Base-by-base conservation (phyloP, 768 basidiomycete species). In the Phanerodontia chrysosporium region DNA sequence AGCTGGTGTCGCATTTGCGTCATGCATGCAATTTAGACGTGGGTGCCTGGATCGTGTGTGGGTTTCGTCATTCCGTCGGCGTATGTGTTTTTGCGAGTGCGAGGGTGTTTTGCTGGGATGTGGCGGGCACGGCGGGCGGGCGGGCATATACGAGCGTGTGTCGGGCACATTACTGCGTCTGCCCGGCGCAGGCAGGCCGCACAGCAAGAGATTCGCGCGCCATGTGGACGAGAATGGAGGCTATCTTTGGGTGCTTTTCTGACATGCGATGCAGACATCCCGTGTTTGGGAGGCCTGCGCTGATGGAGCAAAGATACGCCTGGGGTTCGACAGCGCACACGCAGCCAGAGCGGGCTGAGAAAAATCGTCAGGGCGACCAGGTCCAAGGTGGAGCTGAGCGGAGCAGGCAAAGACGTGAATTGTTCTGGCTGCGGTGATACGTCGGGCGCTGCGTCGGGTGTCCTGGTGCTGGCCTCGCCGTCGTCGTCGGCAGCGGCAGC, bases 301-400 rank as follows among this genome's bases (percentile, higher is more conserved):
- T 35, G 29, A 5, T 6, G 51, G 51, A 35, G 28, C 51, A 53
- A 42, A 35, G 52, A 53, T 39, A 25, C 22, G 24, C 52, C 32
- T 39, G 25, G 21, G 35, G 52, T 52, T 18, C 28, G 52, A 21
- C n/a, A 6, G 14, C 35, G 51, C 1, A 22, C 30, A 39, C 52
- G 27, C 13, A 1, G 39, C 10, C 10, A 22, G 32, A 12, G 35
- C 35, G 39, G 24, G 35, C 22, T 53, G 52, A 25, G 52, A 53
- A 51, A 30, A 42, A 53, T 53, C 25, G 32, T 36, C 36, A 53
- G 35, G 52, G 39, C 35, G 36, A 53, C 52, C 52, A 53, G 51
- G 52, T 53, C 52, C 52, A 36, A 16, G 25, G 52, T 53, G 52
- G 51, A 35, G 51, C 32, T 42, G 10, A 27, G 30, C 51, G 51